Conservation (phyloP, 1,139 yeast genomes). For the Yamadazyma dendronema region DNA sequence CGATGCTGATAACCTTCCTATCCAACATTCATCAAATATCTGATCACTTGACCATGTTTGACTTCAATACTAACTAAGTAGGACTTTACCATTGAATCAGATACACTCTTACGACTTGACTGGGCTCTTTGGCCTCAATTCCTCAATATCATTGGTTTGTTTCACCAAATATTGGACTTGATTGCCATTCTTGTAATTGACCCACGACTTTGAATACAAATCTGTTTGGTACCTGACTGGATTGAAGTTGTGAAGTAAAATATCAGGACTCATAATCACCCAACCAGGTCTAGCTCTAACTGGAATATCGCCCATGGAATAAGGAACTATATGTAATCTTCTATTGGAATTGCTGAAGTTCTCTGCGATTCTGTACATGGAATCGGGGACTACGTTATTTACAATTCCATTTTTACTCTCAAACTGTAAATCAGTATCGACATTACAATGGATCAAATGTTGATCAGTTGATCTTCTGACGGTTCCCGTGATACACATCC, state of each 20-base stretch:
- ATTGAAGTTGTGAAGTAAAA: constrained; percentile 65
- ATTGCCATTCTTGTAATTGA: constrained; percentile 25
- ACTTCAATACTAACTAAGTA: neutral
- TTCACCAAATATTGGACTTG: constrained; percentile 52
- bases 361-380: constrained; percentile 81
- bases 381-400: constrained; percentile 59
- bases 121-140: constrained; percentile 82
- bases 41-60: constrained; percentile 13
- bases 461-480: constrained; percentile 82
- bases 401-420: constrained; percentile 28
- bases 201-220: constrained; percentile 30
- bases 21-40: constrained; percentile 48
- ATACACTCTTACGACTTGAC: constrained; percentile 7
- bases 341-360: constrained; percentile 82
- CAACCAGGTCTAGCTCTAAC: constrained; percentile 81
- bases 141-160: constrained; percentile 69
- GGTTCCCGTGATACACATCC: constrained; percentile 97
- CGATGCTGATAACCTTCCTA: constrained; percentile 49
- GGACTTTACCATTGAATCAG: too few relatives aligned
- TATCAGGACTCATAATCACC: constrained; percentile 88
- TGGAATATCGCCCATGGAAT: constrained; percentile 62
- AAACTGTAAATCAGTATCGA: constrained; percentile 80
- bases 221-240: constrained; percentile 34
- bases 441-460: constrained; percentile 85
- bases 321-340: constrained; percentile 81